Base-by-base conservation (phyloP, 768 basidiomycete genomes). In the Chalciporus pseudorubinellus region DNA sequence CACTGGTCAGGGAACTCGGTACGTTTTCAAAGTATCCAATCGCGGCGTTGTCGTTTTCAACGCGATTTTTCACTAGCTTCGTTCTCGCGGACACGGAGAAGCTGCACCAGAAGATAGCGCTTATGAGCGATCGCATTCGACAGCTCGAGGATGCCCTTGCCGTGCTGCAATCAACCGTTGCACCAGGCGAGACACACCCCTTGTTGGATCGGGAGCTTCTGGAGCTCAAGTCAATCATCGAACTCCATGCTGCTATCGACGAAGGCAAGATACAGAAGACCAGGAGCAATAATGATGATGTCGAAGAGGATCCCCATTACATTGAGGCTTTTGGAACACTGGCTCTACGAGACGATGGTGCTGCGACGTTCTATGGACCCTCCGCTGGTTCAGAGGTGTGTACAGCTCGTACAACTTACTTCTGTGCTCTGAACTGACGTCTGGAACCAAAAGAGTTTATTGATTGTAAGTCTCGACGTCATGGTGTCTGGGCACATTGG, bases 1-100 rank as follows among this genome's bases (percentile, higher is more conserved):
- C 13, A 89, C 87, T 1, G 87, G 87, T 5, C 85, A 89, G 62
- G 87, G 87, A 18, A 89, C 87, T 36, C 77, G 87, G 86, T 85
- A 59, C 51, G 78, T 51, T 34, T 42, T 9, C 31, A 14, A 19
- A 49, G 14, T 39, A 31, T 48, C 20, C 20, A 14, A 9, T 29
- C 20, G 18, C n/a, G 9, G n/a, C 7, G 22, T 5, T 26, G 20
- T 10, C 44, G 9, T 26, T 22, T 44, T 9, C 53, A 26, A 46
- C 29, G 14, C 24, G 1, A 1, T 39, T 26, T 46, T 12, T 13
- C 24, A 8, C 4, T 39, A 86, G 85, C 34, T 87, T 87, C 57
- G 86, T 87, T 22, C 76, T 87, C 19, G 85, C 85, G 3, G 84
- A 85, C 51, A 87, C 85, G 1, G 85, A 86, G 52, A 80, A 80